Conservation (phyloP, 2,329 filamentous ascomycete species). For the Ophiognomonia clavigignenti-juglandacearum region DNA sequence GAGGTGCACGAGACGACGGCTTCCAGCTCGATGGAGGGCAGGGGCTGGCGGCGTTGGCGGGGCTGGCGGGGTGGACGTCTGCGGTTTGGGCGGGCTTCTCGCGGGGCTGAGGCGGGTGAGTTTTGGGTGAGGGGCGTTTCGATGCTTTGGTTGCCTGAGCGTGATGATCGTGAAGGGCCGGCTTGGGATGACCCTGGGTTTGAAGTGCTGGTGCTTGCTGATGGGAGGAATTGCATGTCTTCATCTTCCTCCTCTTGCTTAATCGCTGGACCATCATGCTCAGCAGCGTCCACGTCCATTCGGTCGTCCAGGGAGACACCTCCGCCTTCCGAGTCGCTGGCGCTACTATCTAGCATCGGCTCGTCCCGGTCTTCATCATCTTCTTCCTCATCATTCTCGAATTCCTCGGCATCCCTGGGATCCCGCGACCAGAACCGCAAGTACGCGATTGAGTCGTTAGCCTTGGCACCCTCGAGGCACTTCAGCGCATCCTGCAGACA, state of each 20-base stretch:
- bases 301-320: constrained; percentile 38
- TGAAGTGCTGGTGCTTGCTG: constrained; percentile 10
- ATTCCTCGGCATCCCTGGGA: constrained; percentile 54
- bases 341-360: constrained; percentile 33
- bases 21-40: constrained; percentile 65
- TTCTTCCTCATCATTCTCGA: constrained; percentile 35
- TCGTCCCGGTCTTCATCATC: constrained; percentile 28
- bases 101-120: neutral
- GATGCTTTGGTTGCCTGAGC: constrained; percentile 6
- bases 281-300: constrained; percentile 37
- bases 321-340: constrained; percentile 38
- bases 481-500: constrained; percentile 72
- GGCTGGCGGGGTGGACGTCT: constrained; percentile 4
- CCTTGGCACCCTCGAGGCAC: constrained; percentile 79
- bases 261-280: constrained; percentile 23
- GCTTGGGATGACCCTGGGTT: neutral
- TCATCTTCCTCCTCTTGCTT: constrained; percentile 24
- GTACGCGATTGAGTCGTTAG: constrained; percentile 87
- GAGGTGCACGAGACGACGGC: constrained; percentile 90
- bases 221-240: constrained; percentile 7
- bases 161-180: constrained; percentile 22
- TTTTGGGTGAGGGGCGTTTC: neutral
- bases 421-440: constrained; percentile 81
- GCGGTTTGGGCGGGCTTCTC: neutral
- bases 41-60: constrained; percentile 25